Conservation (phyloP, 768 basidiomycete species). For the Lactifluus rugatus region DNA sequence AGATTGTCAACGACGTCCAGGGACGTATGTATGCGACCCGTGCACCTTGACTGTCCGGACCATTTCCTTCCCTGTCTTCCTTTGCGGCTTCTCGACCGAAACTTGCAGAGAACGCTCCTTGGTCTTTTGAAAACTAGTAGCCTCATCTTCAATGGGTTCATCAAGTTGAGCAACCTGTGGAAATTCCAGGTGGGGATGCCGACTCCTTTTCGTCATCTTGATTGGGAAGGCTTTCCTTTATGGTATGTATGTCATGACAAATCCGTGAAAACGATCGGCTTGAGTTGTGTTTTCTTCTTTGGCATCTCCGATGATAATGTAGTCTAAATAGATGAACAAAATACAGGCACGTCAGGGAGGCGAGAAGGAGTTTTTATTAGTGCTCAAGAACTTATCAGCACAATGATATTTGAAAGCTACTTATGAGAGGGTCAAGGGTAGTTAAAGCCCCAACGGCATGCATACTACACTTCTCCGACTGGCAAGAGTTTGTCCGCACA, state of each 20-base stretch:
- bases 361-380: neutral
- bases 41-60: conserved; percentile 56
- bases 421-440: no score
- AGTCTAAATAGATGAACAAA: conserved; percentile 3
- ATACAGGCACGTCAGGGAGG: conserved; percentile 1
- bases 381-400: neutral
- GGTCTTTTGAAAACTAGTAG: conserved; percentile 30
- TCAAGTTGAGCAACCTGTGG: neutral
- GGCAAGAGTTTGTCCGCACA: neutral
- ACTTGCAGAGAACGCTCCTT: conserved; percentile 56
- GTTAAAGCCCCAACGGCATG: no score
- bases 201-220: conserved; percentile 9
- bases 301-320: conserved; percentile 37
- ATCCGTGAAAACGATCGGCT: conserved; percentile 65
- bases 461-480: neutral
- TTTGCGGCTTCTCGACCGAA: conserved; percentile 74
- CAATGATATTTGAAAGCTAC: no score
- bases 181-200: neutral
- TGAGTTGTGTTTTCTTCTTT: conserved; percentile 76
- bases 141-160: conserved; percentile 16
- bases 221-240: conserved; percentile 46
- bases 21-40: conserved; percentile 1
- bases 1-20: neutral
- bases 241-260: conserved; percentile 74
- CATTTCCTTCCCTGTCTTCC: conserved; percentile 84